phyloP scores from a whole-genome alignment of 2,329 filamentous ascomycete genomes.

The Dothistroma pini region DNA sequence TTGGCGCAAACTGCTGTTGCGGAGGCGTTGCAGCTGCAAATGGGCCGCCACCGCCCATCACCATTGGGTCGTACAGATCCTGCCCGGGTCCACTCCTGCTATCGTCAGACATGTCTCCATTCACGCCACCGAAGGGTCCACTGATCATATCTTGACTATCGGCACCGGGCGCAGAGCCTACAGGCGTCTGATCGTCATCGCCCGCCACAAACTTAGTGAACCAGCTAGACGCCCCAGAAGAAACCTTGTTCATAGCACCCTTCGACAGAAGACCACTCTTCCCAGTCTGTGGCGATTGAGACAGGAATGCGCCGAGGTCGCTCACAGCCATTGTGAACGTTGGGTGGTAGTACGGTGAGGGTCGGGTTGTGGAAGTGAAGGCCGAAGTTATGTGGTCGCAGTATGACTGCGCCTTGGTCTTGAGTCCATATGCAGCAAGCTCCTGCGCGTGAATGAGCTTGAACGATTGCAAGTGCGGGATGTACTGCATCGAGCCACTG shows the following conservation, averaged over 20 bases:
- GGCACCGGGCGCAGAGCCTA: conserved; percentile 54
- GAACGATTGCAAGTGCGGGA: conserved; percentile 83
- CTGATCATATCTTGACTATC: conserved; percentile 14
- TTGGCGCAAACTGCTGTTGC: conserved; percentile 18
- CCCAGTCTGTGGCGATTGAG: conserved; percentile 67
- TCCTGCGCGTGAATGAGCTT: conserved; percentile 84
- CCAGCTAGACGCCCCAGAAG: conserved; percentile 81
- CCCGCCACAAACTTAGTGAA: conserved; percentile 97
- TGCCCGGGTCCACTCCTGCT: conserved; percentile 61
- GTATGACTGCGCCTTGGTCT: conserved; percentile 82
- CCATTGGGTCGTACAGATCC: conserved; percentile 59
- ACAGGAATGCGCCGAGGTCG: conserved; percentile 77
- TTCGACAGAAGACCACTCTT: conserved; percentile 88
- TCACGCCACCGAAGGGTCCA: conserved; percentile 72
- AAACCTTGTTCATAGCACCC: conserved; percentile 93
- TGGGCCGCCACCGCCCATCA: conserved; percentile 32
- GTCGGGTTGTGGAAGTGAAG: conserved; percentile 74
- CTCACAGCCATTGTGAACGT: conserved; percentile 72
- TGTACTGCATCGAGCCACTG: conserved; percentile 33
- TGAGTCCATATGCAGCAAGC: conserved; percentile 78
- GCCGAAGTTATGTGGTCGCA: conserved; percentile 77
- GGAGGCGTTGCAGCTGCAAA: conserved; percentile 18
- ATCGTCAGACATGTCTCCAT: conserved; percentile 54
- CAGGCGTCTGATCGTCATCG: conserved; percentile 67
- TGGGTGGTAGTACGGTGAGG: conserved; percentile 81